Evolutionary conservation across 2,329 filamentous ascomycete genomes (phyloP).

Genomic region (Waltergamsia citrina): DNA sequence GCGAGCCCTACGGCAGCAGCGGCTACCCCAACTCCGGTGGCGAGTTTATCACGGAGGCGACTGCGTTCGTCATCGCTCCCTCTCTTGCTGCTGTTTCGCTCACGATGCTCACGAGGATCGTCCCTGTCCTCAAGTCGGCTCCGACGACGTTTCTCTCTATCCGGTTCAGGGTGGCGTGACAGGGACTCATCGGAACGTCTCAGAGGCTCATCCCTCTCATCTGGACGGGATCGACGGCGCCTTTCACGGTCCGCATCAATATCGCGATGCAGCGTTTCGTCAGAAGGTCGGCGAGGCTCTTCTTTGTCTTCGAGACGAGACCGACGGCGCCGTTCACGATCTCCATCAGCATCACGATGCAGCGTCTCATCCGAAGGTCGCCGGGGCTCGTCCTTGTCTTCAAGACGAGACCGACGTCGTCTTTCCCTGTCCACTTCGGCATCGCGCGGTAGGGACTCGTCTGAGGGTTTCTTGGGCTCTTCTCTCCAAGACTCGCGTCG

Average conservation of each 20-base stretch:
- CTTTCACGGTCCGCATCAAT: slow-evolving; percentile 6
- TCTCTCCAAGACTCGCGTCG: slow-evolving; percentile 18
- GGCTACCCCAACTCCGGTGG: slow-evolving; percentile 35
- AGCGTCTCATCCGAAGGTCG: slow-evolving; percentile 5
- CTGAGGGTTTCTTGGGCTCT: slow-evolving; percentile 18
- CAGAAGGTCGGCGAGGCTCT: slow-evolving; percentile 18
- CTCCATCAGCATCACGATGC: slow-evolving; percentile 12
- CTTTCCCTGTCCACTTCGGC: slow-evolving; percentile 17
- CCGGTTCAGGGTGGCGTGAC: slow-evolving; percentile 14
- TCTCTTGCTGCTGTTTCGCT: slow-evolving; percentile 18
- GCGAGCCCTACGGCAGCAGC: slow-evolving; percentile 37
- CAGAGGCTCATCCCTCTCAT: slow-evolving; percentile 6
- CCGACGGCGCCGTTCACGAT: slow-evolving; percentile 18
- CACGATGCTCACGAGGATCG: slow-evolving; percentile 16
- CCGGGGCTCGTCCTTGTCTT: slow-evolving; percentile 10
- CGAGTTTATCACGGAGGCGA: slow-evolving; percentile 37
- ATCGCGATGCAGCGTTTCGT: slow-evolving; percentile 17
- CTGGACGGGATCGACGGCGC: slow-evolving; percentile 5
- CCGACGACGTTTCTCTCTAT: slow-evolving; percentile 18
- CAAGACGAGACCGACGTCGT: slow-evolving; percentile 13
- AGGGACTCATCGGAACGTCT: slow-evolving; percentile 10
- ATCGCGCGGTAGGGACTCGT: slow-evolving; percentile 17
- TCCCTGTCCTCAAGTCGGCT: slow-evolving; percentile 11
- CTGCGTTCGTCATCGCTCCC: slow-evolving; percentile 24
- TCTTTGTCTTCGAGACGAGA: slow-evolving; percentile 9